Base-by-base conservation (phyloP, 352 stramenopile genomes). In the Blastocystis sp. region DNA sequence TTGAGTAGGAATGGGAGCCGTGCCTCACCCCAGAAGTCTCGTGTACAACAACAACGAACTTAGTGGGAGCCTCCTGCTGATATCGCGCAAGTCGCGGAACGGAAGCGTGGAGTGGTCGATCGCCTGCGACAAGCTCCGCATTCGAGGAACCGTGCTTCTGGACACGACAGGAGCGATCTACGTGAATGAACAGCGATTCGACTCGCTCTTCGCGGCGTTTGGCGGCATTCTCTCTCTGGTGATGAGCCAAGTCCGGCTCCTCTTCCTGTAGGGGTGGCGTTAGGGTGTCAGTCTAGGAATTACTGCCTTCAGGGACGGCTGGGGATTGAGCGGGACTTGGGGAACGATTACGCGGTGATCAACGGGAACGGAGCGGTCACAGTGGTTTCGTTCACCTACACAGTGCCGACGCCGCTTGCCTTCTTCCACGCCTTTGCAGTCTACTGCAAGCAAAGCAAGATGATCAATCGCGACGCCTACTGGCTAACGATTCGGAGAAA, bases 391-490 rank as follows among this genome's bases (percentile, higher is more conserved):
- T 81, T 81, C 69, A 40, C 36, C 29, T 81, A 81, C 40, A 14
- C 38, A 16, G 40, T 81, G 3, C 69, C 69, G 1, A 63, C 69
- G 24, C 48, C 69, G 9, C 11, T 81, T 8, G 69, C 69, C 24
- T 81, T 81, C 44, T 81, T 49, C 32, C 69, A 81, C 24, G 69
- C 69, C 14, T 81, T 81, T n/a, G 69, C 63, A 14, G n/a, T 81
- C 6, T 81, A 64, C 53, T 81, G 69, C 46, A 81, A 81, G 3
- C 69, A 81, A 29, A 44, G 69, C 18, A 81, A 14, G 6, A 32
- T 81, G 4, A 81, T 81, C 18, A 81, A 81, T 51, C 36, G 56
- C 8, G 69, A 81, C 4, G 46, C 69, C 8, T 48, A 44, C 18
- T 81, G 69, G 69, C 54, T 81, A 4, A 18, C 29, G 7, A 64